A percentile compares a stretch with the other conserved stretches of the same genome.
Evolutionary conservation across 768 basidiomycete species (phyloP).

Genomic region (Chiua virens): DNA sequence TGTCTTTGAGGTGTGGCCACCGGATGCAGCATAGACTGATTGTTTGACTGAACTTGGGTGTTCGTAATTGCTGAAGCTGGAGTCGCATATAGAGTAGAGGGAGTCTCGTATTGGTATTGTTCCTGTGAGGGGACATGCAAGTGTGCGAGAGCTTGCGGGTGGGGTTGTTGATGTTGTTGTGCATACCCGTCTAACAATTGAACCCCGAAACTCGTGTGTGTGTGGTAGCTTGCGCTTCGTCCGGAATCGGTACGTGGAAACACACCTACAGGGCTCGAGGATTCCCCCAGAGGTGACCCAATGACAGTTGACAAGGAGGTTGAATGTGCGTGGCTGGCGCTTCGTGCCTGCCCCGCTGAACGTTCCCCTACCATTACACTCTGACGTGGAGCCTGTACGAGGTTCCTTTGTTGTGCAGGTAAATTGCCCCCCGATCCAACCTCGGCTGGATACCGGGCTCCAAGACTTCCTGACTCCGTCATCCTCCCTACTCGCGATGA

Average conservation of each 20-base stretch:
- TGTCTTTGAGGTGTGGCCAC: not conserved
- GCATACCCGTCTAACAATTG: not conserved
- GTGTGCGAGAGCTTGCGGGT: not conserved
- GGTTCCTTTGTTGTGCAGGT: slow-evolving; percentile 2
- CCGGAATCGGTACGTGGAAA: not conserved
- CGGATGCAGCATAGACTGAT: not conserved
- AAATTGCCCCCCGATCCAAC: not conserved
- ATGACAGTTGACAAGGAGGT: slow-evolving; percentile 27
- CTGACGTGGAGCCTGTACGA: not conserved
- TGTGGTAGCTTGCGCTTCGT: not conserved
- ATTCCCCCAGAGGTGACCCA: slow-evolving; percentile 11
- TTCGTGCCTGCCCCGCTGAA: not conserved
- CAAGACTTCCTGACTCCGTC: not conserved
- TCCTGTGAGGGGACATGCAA: slow-evolving; percentile 3
- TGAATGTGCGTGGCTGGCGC: slow-evolving; percentile 18
- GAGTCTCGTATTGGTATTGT: slow-evolving; percentile 7
- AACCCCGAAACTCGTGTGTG: slow-evolving; percentile 1
- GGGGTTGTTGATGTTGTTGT: slow-evolving; percentile 13
- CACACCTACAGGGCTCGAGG: not conserved
- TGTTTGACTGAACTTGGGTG: not conserved
- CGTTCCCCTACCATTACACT: not conserved
- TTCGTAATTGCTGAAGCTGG: not conserved
- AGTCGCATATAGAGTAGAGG: not conserved
- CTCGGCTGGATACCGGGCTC: not conserved
- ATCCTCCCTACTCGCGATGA: slow-evolving; percentile 1